These are phyloP conservation scores for Nemania bipapillata DNA, from an alignment of 2,329 filamentous ascomycete species.

Conservation along the genomic window DNA sequence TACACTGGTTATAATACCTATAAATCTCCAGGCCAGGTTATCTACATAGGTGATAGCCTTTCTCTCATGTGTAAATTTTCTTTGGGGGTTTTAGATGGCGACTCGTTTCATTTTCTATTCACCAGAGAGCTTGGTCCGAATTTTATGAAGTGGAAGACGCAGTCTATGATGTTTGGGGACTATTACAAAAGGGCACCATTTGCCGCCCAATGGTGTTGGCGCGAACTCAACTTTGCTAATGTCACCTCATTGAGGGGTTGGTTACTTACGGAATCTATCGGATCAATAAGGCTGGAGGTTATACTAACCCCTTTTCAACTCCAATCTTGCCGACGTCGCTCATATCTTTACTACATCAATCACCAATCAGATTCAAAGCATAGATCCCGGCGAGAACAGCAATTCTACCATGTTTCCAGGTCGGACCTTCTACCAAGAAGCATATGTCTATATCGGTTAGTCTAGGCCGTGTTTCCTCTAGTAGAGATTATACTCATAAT, in stretches of 20 bases:
- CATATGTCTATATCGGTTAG: not conserved
- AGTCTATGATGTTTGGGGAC: not conserved
- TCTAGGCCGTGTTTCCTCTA: not conserved
- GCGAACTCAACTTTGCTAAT: not conserved
- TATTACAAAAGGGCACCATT: not conserved
- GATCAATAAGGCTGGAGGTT: not conserved
- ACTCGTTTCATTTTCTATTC: not conserved
- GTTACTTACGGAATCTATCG: not conserved
- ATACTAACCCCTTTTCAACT: not conserved
- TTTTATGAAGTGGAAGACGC: not conserved
- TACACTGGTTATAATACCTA: not conserved
- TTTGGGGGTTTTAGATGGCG: not conserved
- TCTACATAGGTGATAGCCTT: not conserved
- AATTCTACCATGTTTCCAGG: not conserved
- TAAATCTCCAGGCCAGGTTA: not conserved
- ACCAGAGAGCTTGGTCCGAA: not conserved
- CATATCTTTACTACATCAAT: conserved; percentile 1
- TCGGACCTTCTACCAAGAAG: not conserved
- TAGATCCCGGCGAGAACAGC: not conserved
- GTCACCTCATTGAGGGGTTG: not conserved
- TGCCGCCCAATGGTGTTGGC: conserved; percentile 1
- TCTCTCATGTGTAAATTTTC: not conserved
- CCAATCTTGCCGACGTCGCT: not conserved
- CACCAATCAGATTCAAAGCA: not conserved
- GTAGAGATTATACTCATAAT: not conserved